These are phyloP conservation scores for Sugiyamaella neomexicana DNA, from an alignment of 1,139 yeast species.

Conservation along the genomic window DNA sequence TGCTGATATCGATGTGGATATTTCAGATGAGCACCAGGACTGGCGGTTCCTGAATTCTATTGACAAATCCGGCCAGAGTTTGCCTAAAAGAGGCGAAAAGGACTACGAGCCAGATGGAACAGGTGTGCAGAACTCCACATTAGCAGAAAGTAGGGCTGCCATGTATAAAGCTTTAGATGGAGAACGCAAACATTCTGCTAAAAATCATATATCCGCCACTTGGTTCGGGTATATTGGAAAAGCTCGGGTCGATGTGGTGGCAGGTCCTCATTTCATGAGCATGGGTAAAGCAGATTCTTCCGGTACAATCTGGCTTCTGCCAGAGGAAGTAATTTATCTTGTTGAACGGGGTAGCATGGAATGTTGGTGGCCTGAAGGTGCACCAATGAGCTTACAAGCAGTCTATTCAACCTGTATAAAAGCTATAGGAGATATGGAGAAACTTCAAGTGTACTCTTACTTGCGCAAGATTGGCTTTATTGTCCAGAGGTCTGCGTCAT, in stretches of 20 bases:
- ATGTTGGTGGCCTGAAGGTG: slow-evolving; percentile 47
- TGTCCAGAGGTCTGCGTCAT: slow-evolving; percentile 46
- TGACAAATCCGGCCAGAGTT: slow-evolving; percentile 22
- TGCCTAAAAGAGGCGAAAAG: slow-evolving; percentile 78
- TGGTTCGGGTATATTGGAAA: slow-evolving; percentile 48
- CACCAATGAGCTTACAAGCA: slow-evolving; percentile 62
- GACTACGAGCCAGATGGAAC: slow-evolving; percentile 88
- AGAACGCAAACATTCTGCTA: slow-evolving; percentile 57
- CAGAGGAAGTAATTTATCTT: slow-evolving; percentile 73
- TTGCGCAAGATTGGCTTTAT: slow-evolving; percentile 80
- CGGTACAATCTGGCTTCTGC: slow-evolving; percentile 53
- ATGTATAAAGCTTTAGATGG: slow-evolving; percentile 70
- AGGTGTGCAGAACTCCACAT: slow-evolving; percentile 51
- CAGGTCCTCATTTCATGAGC: slow-evolving; percentile 73
- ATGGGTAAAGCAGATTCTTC: slow-evolving; percentile 61
- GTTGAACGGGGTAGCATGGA: slow-evolving; percentile 81
- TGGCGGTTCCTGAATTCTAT: slow-evolving; percentile 52
- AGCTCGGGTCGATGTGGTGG: slow-evolving; percentile 57
- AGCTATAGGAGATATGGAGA: slow-evolving; percentile 51
- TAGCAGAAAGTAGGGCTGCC: slow-evolving; percentile 59
- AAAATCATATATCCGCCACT: slow-evolving; percentile 41
- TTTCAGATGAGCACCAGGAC: slow-evolving; percentile 64
- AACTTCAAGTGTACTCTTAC: slow-evolving; percentile 69
- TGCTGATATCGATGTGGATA: slow-evolving; percentile 8
- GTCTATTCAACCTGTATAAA: slow-evolving; percentile 57